Evolutionary conservation across 2,329 filamentous ascomycete species (phyloP).

Genomic region (Dendrostoma leiphaemia): DNA sequence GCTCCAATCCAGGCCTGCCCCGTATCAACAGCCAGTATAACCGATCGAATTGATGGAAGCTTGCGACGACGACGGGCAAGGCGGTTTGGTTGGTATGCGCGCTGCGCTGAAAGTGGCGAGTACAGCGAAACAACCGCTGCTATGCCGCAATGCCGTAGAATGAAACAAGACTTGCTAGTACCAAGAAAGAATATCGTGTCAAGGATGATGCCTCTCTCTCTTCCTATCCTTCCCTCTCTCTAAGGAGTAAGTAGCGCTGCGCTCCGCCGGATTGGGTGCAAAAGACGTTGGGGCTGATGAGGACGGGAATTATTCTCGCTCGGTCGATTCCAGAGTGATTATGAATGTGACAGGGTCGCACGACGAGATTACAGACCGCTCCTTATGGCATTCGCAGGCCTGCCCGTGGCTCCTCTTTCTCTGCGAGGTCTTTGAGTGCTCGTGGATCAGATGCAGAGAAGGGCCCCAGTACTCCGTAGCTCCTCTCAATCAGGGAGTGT

Average conservation of each 20-base stretch:
- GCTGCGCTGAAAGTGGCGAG: not conserved
- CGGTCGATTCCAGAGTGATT: not conserved
- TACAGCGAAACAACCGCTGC: not conserved
- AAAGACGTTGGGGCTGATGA: no score
- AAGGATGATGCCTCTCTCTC: constrained; percentile 2
- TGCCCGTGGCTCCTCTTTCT: no score
- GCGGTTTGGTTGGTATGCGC: not conserved
- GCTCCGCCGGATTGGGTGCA: no score
- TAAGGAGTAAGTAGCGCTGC: no score
- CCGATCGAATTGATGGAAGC: not conserved
- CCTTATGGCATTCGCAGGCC: no score
- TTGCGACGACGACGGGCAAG: not conserved
- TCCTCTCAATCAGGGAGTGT: not conserved
- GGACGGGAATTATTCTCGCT: no score
- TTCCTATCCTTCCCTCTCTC: no score
- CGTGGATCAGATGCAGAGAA: not conserved
- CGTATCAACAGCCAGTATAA: not conserved
- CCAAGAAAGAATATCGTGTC: not conserved
- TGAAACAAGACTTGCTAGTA: not conserved
- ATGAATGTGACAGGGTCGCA: not conserved
- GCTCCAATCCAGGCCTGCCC: not conserved
- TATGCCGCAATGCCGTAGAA: not conserved
- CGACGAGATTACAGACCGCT: not conserved
- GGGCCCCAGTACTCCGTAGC: not conserved
- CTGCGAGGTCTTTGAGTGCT: no score